Evolutionary conservation across 1,284 basidiomycete species (phyloP), one percentile per base, ranked within the genome.

Genomic region (Trichosporon asahii): DNA sequence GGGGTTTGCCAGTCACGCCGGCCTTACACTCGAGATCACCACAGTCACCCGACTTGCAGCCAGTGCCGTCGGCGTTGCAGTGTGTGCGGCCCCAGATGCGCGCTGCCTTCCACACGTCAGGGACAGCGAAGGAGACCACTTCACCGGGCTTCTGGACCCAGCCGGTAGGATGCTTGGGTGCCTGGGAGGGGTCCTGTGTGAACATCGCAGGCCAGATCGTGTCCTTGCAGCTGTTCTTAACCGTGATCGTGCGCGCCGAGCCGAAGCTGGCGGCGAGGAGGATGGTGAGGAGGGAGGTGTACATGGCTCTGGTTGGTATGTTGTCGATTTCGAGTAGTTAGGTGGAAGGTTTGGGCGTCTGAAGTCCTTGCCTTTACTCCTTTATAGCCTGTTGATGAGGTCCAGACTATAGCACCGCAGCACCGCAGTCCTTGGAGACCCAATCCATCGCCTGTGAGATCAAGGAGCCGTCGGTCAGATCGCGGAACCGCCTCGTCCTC

Each of bases 1-100:
- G 75, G 1, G 73, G 73, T 25, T 11, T 33, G 11, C 53, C 53
- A 21, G 53, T 27, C 33, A n/a, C 55, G 21, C 57, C 37, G 3
- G 37, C 23, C 35, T 29, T 27, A 15, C 44, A 35, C 23, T 33
- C 9, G 25, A 40, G 64, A 2, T 27, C 53, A 11, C 53, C 23
- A 27, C 53, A 57, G 25, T 57, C 53, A 27, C 53, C 53, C 2
- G 53, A 57, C 53, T 12, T 11, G 53, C 53, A 57, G 25, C 14
- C 25, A 1, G 25, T 27, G 2, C 76, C 76, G 65, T 68, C 74
- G 21, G 70, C 63, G 3, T 64, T 25, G 66, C 76, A 78, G 31
- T 76, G 76, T n/a, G 76, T 76, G 37, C 77, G 70, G 21, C 75
- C 77, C 76, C 76, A 78, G 18, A 79, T 74, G 23, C 77, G 35